Base-by-base conservation (phyloP, 768 basidiomycete genomes). In the Coprinopsis sp. region DNA sequence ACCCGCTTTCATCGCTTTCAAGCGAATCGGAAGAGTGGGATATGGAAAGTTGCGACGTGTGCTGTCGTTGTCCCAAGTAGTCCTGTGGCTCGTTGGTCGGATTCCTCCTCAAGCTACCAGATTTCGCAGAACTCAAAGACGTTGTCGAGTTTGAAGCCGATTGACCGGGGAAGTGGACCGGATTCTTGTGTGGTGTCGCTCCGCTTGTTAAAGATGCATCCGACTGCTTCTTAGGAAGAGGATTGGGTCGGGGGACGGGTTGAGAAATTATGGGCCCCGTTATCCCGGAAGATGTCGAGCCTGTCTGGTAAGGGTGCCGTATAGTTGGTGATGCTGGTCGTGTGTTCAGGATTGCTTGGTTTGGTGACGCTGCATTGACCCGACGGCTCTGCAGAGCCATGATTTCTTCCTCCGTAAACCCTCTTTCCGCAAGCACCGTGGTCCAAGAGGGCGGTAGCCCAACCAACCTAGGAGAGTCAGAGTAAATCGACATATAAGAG, bases 401-500 rank as follows among this genome's bases (percentile, higher is more conserved):
- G 27, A 89, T 87, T 61, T 87, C 84, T 4, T 82, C 81, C n/a
- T 82, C 74, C 4, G 73, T 67, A 54, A 84, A 85, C 0, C 86
- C 86, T 6, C 77, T 78, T 18, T 75, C 69, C 0, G 72, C 67
- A 10, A 89, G 70, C 4, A 78, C 78, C 5, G 76, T 65, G 0
- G 80, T 70, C 87, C 87, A 89, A 1, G 85, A 83, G 0, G 87
- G 84, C 1, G 87, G 87, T 11, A 89, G 66, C 7, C 86, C 85
- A 12, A 69, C 62, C 48, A 78, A 81, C 22, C 81, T 84, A 40
- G 16, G 30, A 33, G 8, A 33, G 43, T 18, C 33, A 37, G 28
- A 43, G 41, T 42, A 22, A 13, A 36, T 14, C 4, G 22, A 28
- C 23, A 44, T 21, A 12, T 39, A n/a, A 47, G 34, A 27, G 33